Conservation (phyloP, 192 early-diverging fungal species). For the Helicostylum pulchrum region DNA sequence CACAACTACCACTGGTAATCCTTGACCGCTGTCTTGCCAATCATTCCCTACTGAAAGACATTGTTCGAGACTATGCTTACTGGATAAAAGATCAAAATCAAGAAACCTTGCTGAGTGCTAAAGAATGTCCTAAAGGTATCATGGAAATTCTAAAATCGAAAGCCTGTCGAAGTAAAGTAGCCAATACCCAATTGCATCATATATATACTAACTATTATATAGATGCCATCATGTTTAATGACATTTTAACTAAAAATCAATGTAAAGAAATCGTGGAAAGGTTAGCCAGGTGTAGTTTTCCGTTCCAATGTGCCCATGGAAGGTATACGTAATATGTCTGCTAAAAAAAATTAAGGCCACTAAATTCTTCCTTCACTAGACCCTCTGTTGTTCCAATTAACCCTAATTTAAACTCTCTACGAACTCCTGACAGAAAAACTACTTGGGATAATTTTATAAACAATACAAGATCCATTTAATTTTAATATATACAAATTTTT, state of each 20-base stretch:
- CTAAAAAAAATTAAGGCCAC: neutral
- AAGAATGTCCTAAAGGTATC: conserved; percentile 58
- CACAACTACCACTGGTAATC: conserved; percentile 52
- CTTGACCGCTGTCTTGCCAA: conserved; percentile 61
- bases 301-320: conserved; percentile 69
- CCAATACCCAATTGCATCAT: no score
- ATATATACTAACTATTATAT: neutral
- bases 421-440: conserved; percentile 3
- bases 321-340: conserved; percentile 18
- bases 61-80: conserved; percentile 47
- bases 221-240: conserved; percentile 80
- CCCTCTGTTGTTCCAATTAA: conserved; percentile 15
- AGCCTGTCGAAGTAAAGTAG: conserved; percentile 68
- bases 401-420: neutral
- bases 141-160: conserved; percentile 72
- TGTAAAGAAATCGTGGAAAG: conserved; percentile 53
- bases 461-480: neutral
- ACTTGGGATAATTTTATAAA: conserved; percentile 8
- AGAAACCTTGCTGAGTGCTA: conserved; percentile 24
- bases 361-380: neutral
- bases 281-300: conserved; percentile 52
- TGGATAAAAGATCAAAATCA: conserved; percentile 36
- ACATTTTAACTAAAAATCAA: conserved; percentile 42
- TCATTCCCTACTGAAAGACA: conserved; percentile 40
- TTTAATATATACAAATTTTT: neutral